Conservation (phyloP, 2,329 filamentous ascomycete genomes). For the Penicillium aurantiogriseum region DNA sequence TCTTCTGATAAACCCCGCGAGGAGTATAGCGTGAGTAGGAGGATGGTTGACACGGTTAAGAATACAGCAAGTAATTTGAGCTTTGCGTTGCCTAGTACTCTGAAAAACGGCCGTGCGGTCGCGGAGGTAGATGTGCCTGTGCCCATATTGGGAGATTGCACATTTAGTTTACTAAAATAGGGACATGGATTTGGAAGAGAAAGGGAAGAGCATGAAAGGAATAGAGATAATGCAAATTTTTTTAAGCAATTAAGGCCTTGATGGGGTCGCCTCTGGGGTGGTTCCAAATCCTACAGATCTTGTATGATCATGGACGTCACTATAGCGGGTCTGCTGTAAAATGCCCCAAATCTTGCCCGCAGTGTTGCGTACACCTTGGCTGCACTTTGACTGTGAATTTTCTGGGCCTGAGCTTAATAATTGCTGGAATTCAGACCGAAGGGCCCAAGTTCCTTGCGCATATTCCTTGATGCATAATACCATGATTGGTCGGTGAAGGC, state of each 20-base stretch:
- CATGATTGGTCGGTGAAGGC: background rate
- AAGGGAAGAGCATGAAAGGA: background rate
- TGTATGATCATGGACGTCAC: constrained; percentile 7
- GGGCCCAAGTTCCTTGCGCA: background rate
- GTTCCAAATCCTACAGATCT: background rate
- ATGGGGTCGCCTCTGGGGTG: background rate
- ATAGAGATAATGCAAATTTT: background rate
- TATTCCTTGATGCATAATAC: background rate
- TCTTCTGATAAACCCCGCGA: background rate
- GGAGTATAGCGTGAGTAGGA: constrained; percentile 5
- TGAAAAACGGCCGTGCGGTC: background rate
- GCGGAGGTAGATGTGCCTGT: background rate
- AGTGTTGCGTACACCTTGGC: background rate
- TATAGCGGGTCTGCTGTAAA: constrained; percentile 3
- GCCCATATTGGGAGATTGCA: background rate
- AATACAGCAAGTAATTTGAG: constrained; percentile 4
- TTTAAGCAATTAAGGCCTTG: background rate
- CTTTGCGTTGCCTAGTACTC: background rate
- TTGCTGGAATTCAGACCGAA: background rate
- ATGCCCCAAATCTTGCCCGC: background rate
- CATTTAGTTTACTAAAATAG: background rate
- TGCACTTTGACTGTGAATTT: background rate
- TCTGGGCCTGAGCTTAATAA: background rate
- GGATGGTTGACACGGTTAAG: background rate
- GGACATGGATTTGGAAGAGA: background rate